Base-by-base conservation (phyloP, 495 filamentous ascomycete species). In the Barbatosphaeria neglecta region DNA sequence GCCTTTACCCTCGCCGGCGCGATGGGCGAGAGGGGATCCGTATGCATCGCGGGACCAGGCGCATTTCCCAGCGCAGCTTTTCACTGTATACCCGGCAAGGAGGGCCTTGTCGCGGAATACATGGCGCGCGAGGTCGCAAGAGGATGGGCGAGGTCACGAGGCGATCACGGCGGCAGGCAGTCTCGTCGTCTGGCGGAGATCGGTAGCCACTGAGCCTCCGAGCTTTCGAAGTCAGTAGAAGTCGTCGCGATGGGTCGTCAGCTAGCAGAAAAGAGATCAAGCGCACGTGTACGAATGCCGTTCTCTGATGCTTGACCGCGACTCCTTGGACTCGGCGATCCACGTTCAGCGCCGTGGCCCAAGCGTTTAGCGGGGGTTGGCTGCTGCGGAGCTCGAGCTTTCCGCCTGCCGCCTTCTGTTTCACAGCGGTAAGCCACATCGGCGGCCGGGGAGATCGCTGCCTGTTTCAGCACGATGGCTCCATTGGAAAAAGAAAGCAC, bases 1-100 rank as follows among this genome's bases (percentile, higher is more conserved):
- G 81, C 86, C 61, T 82, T 80, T 52, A 97, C 75, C 69, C 86
- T 85, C 67, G 86, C 90, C 50, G 93, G 89, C 58, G 90, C 83
- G 66, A 87, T 76, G 55, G 87, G 88, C 52, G 89, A 84, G 55
- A 95, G 77, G 54, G 84, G 79, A 64, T 95, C 90, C 56, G 87
- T 75, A 56, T 75, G 79, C 89, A 95, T 94, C 50, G 57, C 83
- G 67, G 73, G 72, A 66, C 67, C 41, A 58, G 54, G 56, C 44
- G 54, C 59, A 56, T 60, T 47, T 56, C 58, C 22, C 13, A 7
- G 20, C 51, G 20, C 20, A 41, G 2, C 16, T 19, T 13, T 24
- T 35, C 31, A 35, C 31, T 15, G 31, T n/a, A 35, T 35, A 35
- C 31, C 31, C 31, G 16, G 13, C 31, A n/a, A 35, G 31, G 31